Conservation (phyloP, 2,329 filamentous ascomycete genomes). For the Neurospora crassa region DNA sequence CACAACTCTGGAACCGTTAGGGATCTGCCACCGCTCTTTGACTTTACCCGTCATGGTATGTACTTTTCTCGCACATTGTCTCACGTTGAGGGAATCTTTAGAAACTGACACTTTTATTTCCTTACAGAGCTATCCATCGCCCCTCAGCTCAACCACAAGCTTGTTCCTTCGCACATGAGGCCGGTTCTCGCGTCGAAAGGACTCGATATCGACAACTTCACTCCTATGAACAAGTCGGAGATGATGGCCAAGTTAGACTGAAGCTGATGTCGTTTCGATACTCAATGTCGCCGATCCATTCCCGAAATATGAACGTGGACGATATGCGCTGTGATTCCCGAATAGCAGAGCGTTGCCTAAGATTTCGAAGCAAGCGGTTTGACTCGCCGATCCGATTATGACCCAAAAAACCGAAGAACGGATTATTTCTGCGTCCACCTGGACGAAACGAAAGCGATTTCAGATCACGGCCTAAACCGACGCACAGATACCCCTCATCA, state of each 20-base stretch:
- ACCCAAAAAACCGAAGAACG: slow-evolving; percentile 13
- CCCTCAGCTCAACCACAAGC: slow-evolving; percentile 73
- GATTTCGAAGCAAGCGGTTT: slow-evolving; percentile 14
- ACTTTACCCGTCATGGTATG: slow-evolving; percentile 90
- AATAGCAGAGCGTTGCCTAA: slow-evolving; percentile 15
- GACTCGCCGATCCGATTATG: slow-evolving; percentile 13
- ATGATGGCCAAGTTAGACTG: slow-evolving; percentile 98
- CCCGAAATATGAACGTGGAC: slow-evolving; percentile 12
- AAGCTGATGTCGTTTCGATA: slow-evolving; percentile 24
- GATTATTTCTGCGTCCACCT: background rate
- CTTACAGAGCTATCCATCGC: slow-evolving; percentile 85
- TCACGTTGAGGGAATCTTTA: slow-evolving; percentile 8
- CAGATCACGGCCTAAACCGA: background rate
- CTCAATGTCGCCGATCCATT: slow-evolving; percentile 8
- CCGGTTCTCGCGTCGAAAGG: slow-evolving; percentile 64
- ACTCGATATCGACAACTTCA: slow-evolving; percentile 90
- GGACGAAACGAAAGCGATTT: background rate
- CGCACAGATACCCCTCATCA: slow-evolving; percentile 7
- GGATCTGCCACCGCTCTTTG: slow-evolving; percentile 80
- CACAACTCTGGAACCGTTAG: slow-evolving; percentile 71
- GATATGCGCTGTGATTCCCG: slow-evolving; percentile 15
- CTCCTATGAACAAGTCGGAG: slow-evolving; percentile 81
- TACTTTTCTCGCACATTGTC: background rate
- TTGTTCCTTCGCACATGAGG: slow-evolving; percentile 78
- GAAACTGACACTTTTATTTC: slow-evolving; percentile 15